A percentile compares a stretch with the other conserved stretches of the same genome.
Evolutionary conservation across 305 asterid species (phyloP).

Genomic region (Fraxinus baroniana): DNA sequence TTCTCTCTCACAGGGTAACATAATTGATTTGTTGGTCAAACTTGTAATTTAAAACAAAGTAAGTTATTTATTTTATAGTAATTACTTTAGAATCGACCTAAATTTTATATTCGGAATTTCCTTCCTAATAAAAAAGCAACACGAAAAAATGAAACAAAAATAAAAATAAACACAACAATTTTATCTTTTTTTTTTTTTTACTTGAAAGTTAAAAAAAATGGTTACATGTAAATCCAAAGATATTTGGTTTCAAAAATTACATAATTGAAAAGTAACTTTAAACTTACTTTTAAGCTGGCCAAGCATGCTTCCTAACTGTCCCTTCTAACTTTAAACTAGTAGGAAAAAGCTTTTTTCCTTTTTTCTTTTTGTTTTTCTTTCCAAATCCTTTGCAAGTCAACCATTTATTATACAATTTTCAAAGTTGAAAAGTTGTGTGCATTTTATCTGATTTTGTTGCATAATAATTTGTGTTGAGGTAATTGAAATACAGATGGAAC

Average conservation of each 20-base stretch:
- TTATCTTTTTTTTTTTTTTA: no score
- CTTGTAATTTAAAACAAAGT: no score
- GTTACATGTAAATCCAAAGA: no score
- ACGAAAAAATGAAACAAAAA: no score
- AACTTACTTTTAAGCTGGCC: neutral
- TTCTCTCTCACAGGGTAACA: no score
- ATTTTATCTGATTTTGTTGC: neutral
- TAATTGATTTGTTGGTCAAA: neutral
- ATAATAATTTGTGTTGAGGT: neutral
- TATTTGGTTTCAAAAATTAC: neutral
- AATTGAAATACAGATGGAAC: neutral
- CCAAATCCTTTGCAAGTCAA: neutral
- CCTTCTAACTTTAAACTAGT: no score
- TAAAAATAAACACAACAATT: no score
- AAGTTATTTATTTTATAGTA: no score
- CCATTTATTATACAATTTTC: neutral
- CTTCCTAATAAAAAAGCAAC: neutral
- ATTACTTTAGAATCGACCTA: neutral
- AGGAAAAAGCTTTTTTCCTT: neutral
- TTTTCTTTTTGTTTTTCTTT: no score
- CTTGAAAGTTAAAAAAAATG: neutral
- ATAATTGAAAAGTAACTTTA: no score
- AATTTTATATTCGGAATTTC: neutral
- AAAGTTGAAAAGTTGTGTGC: neutral
- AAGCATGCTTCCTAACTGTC: neutral